A percentile compares a stretch with the other conserved stretches of the same genome.
Evolutionary conservation across 306 rosid species (phyloP).

Genomic region (Carpinus fangiana): DNA sequence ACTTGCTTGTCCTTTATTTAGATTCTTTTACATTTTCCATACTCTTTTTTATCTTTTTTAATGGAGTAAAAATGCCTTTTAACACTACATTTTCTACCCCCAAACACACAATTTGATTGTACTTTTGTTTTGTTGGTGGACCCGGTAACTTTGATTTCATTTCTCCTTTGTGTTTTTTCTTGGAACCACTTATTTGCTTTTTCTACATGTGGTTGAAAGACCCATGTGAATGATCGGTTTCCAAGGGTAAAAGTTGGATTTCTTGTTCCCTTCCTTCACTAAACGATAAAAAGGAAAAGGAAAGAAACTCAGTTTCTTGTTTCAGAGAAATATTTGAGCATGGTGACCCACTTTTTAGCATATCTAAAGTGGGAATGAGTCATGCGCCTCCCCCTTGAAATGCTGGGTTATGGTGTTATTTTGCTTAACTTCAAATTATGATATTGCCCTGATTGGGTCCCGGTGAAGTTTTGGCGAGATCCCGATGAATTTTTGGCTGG

Average conservation of each 20-base stretch:
- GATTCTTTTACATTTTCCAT: not conserved
- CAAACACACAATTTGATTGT: not conserved
- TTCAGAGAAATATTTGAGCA: not conserved
- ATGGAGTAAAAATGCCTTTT: conserved; percentile 1
- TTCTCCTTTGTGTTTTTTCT: conserved; percentile 16
- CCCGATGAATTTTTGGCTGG: too few species aligned
- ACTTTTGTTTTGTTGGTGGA: conserved; percentile 16
- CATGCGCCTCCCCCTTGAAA: too few species aligned
- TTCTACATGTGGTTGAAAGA: not conserved
- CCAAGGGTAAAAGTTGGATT: not conserved
- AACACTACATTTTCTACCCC: not conserved
- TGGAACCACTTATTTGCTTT: conserved; percentile 3
- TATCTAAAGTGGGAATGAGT: too few species aligned
- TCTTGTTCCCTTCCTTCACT: not conserved
- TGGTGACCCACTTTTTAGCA: too few species aligned
- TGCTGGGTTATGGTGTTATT: too few species aligned
- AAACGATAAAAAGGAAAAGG: not conserved
- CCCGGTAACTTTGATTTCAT: conserved; percentile 18
- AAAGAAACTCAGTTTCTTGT: too few species aligned
- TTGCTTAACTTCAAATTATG: too few species aligned
- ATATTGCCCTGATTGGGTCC: too few species aligned
- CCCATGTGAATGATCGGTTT: conserved; percentile 13
- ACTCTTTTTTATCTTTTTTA: not conserved
- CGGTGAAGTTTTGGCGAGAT: too few species aligned
- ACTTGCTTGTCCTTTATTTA: conserved; percentile 12